A percentile compares a stretch with the other conserved stretches of the same genome.
These are phyloP conservation scores for Alliaria petiolata DNA, from an alignment of 345 rosid species.

Conservation along the genomic window DNA sequence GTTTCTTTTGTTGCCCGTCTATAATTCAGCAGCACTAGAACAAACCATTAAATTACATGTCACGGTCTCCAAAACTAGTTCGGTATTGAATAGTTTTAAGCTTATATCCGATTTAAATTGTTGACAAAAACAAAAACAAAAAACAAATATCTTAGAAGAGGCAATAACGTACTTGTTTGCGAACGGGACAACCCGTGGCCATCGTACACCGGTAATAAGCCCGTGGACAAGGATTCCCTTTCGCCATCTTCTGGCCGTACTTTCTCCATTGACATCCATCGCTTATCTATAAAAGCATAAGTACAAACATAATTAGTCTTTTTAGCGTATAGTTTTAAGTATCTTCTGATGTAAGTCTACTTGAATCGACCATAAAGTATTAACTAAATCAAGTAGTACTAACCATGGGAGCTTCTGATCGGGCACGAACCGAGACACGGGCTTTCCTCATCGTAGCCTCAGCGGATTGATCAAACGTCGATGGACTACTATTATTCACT, in stretches of 20 bases:
- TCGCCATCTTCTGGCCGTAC: constrained; percentile 71
- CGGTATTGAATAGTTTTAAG: not conserved
- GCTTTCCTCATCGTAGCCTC: constrained; percentile 96
- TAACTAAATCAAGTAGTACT: not conserved
- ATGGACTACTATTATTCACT: constrained; percentile 37
- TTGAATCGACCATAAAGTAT: not conserved
- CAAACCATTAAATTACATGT: not conserved
- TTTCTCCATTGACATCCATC: constrained; percentile 69
- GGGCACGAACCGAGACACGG: constrained; percentile 96
- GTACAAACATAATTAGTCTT: not conserved
- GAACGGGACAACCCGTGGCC: constrained; percentile 69
- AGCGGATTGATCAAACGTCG: constrained; percentile 52
- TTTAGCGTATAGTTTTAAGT: not conserved
- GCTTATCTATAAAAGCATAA: constrained; percentile 12
- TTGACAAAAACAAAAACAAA: not conserved
- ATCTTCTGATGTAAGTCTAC: not conserved
- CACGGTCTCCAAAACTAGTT: not conserved
- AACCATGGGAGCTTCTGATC: constrained; percentile 99
- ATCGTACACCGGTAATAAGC: constrained; percentile 75
- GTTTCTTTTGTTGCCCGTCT: too few species aligned
- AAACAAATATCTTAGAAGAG: not conserved
- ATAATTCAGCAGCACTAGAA: not conserved
- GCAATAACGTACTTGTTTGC: constrained; percentile 49
- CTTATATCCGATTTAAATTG: not conserved
- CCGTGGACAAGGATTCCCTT: constrained; percentile 70